Evolutionary conservation across 768 basidiomycete species (phyloP), one percentile per base, ranked within the genome.

Genomic region (Fibroporia radiculosa): DNA sequence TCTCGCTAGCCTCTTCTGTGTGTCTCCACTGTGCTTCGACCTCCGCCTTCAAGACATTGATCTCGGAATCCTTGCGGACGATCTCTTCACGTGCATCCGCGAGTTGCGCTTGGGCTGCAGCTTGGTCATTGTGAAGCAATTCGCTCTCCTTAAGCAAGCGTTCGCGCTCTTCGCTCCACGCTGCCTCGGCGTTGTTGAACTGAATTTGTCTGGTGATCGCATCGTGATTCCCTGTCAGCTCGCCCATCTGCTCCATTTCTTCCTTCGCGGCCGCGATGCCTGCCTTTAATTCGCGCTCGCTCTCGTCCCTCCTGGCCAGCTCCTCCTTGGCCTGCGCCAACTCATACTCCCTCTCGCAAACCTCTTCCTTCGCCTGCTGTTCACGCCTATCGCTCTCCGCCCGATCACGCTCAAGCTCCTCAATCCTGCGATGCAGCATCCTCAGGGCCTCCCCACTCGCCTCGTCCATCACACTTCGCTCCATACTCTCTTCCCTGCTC

Each of bases 391-490:
- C 60, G 6, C 68, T 64, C 1, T 79, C 75, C 10, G 54, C 60
- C 61, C 73, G 78, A 64, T 86, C 85, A 33, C 75, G 66, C 55
- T 88, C 83, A 28, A 93, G 68, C n/a, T 75, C 72, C 6, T 76
- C 74, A 50, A 97, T 90, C 57, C 87, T 82, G 4, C 73, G 64
- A 56, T 97, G 88, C 34, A 96, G 72, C 64, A 80, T 79, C 35
- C 86, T 72, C 56, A 97, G 67, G 24, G 82, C 89, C 62, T 81
- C 80, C 2, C 83, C 74, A 47, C 84, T 86, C 1, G 86, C 83
- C 51, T 82, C 83, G 55, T 87, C 85, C 72, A 95, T 93, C 31
- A 93, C 65, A 50, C 89, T 86, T 16, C 82, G 68, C 48, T 86
- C 84, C 62, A 90, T 67, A 55, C 82, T 87, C 56, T 88, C 87